Evolutionary conservation across 23 red algal genomes (phyloP).

Genomic region (Gracilaria caudata): DNA sequence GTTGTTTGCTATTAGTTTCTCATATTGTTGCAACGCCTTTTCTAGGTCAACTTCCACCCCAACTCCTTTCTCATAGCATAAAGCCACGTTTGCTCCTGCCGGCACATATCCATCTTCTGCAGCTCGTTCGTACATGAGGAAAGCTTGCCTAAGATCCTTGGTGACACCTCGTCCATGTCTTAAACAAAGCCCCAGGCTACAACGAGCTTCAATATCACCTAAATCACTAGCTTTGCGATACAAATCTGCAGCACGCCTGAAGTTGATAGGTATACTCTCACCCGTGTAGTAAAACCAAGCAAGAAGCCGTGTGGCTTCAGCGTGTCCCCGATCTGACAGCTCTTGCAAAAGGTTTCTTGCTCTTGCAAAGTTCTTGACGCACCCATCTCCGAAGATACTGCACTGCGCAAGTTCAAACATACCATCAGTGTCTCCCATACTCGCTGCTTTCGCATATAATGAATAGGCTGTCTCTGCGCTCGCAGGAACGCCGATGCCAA

Average conservation of each 20-base stretch:
- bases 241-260: conserved; percentile 30
- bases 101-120: conserved; percentile 23
- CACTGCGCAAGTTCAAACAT: conserved; percentile 55
- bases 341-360: conserved; percentile 54
- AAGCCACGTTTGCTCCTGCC: conserved; percentile 34
- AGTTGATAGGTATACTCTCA: conserved; percentile 18
- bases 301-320: conserved; percentile 41
- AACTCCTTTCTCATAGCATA: conserved; percentile 49
- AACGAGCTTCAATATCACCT: conserved; percentile 34
- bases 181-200: conserved; percentile 25
- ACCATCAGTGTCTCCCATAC: conserved; percentile 23
- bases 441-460: conserved; percentile 34
- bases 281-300: conserved; percentile 41
- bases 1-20: conserved; percentile 14
- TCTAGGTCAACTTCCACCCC: conserved; percentile 37
- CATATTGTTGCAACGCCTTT: conserved; percentile 26
- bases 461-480: conserved; percentile 1
- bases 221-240: conserved; percentile 22
- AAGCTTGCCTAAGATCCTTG: conserved; percentile 27
- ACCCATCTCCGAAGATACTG: conserved; percentile 53
- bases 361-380: conserved; percentile 23
- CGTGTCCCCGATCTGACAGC: conserved; percentile 43
- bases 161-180: conserved; percentile 31
- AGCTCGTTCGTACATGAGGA: conserved; percentile 40
- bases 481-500: conserved; percentile 36